Conservation (phyloP, 2,329 filamentous ascomycete genomes). For the Colletotrichum chrysophilum region DNA sequence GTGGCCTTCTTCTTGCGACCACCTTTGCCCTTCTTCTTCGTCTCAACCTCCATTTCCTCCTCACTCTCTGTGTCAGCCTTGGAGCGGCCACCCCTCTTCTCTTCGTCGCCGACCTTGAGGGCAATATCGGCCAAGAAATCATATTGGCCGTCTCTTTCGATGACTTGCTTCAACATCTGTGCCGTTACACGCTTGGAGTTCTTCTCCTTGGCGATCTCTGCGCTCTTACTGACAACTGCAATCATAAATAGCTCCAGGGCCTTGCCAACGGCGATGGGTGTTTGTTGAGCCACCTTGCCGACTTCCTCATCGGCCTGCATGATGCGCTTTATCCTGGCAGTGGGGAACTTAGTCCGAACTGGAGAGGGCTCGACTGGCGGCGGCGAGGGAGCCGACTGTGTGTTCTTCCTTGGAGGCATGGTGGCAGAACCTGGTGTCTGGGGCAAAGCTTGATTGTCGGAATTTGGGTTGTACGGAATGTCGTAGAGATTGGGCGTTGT, state of each 20-base stretch:
- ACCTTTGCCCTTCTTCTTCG: constrained; percentile 52
- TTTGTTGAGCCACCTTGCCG: constrained; percentile 97
- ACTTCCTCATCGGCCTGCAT: constrained; percentile 99
- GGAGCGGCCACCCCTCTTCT: constrained; percentile 49
- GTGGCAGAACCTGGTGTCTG: constrained; percentile 19
- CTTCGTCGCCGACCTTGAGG: constrained; percentile 71
- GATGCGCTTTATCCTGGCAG: constrained; percentile 96
- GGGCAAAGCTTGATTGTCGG: constrained; percentile 17
- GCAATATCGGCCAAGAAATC: constrained; percentile 95
- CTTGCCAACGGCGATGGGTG: constrained; percentile 93
- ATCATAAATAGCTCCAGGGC: constrained; percentile 99
- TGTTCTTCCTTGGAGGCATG: constrained; percentile 46
- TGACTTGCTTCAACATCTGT: constrained; percentile 88
- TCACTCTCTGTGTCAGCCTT: constrained; percentile 60
- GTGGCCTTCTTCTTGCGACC: constrained; percentile 56
- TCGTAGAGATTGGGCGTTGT: constrained; percentile 14
- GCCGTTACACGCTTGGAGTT: constrained; percentile 90
- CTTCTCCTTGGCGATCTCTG: constrained; percentile 80
- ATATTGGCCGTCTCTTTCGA: constrained; percentile 88
- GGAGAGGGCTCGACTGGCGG: constrained; percentile 65
- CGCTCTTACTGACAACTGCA: constrained; percentile 85
- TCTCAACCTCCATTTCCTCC: constrained; percentile 51
- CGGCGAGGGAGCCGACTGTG: constrained; percentile 39
- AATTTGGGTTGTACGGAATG: constrained; percentile 2
- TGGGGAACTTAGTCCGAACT: constrained; percentile 95